Evolutionary conservation across 1,284 basidiomycete species (phyloP).

Genomic region (Sporisorium iseilematis-ciliati): DNA sequence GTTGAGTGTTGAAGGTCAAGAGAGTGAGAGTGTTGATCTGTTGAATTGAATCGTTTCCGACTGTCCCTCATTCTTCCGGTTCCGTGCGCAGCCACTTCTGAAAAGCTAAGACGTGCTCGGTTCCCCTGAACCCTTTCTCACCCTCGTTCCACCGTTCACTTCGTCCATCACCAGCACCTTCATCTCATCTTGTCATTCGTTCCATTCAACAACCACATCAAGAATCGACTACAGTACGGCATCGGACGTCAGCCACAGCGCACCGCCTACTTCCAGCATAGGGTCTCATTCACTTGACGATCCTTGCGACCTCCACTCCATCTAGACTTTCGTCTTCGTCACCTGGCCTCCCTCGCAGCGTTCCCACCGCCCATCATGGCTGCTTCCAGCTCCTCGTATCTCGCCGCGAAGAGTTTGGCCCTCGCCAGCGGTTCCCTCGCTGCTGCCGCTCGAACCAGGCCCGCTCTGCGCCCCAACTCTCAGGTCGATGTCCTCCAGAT

Average conservation of each 20-base stretch:
- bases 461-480: slow-evolving; percentile 20
- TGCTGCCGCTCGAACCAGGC: slow-evolving; percentile 38
- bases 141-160: background rate
- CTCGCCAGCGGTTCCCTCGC: slow-evolving; percentile 46
- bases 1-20: background rate
- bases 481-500: slow-evolving; percentile 53
- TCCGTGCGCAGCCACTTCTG: slow-evolving; percentile 20
- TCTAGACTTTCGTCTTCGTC: background rate
- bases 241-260: background rate
- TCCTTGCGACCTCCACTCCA: background rate
- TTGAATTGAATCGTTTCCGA: background rate
- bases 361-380: slow-evolving; percentile 15
- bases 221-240: too few species aligned
- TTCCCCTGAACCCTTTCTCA: slow-evolving; percentile 24
- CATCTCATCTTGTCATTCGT: background rate
- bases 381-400: slow-evolving; percentile 33
- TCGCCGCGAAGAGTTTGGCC: slow-evolving; percentile 41
- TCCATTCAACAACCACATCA: background rate
- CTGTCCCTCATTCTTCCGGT: slow-evolving; percentile 32
- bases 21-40: slow-evolving; percentile 5
- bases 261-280: slow-evolving; percentile 1
- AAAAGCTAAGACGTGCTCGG: background rate
- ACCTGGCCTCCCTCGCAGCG: background rate
- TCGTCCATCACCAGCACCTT: background rate
- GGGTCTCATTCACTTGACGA: slow-evolving; percentile 13